phyloP scores from a whole-genome alignment of 345 rosid genomes.

The Gossypium australe region DNA sequence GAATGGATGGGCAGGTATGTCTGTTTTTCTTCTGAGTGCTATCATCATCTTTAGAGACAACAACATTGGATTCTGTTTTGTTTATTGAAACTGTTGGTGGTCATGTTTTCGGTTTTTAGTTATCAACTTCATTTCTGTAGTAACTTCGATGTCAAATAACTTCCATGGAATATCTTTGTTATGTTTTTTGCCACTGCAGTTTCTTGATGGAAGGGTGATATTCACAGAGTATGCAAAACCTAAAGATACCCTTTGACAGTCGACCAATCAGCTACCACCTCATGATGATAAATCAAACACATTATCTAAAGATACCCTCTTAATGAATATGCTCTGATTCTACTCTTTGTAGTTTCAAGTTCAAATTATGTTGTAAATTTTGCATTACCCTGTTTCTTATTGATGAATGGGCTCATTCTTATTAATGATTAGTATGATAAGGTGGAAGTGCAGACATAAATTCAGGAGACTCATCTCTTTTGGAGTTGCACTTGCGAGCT shows the following conservation, averaged over 20 bases:
- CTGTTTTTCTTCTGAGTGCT: neutral
- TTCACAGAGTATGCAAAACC: constrained; percentile 9
- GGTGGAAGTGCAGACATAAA: too few relatives aligned
- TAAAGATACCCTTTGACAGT: neutral
- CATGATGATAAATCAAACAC: neutral
- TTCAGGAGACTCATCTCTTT: too few relatives aligned
- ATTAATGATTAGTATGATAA: neutral
- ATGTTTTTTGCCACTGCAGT: neutral
- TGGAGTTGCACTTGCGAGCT: too few relatives aligned
- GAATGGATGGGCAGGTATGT: neutral
- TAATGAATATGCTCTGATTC: neutral
- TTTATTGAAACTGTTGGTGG: neutral
- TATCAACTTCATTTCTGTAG: neutral
- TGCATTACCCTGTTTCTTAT: neutral
- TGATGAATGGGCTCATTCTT: neutral
- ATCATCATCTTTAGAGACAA: neutral
- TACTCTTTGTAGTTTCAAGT: neutral
- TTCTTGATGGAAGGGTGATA: constrained; percentile 4
- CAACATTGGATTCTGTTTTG: neutral
- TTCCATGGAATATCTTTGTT: neutral
- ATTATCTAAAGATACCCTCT: neutral
- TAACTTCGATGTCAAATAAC: neutral
- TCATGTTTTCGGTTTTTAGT: neutral
- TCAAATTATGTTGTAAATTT: neutral
- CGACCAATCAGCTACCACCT: neutral